Percentiles rank a stretch among this genome's conserved stretches.
These are phyloP conservation scores for Russula earlei DNA, from an alignment of 768 basidiomycete genomes.

Conservation along the genomic window DNA sequence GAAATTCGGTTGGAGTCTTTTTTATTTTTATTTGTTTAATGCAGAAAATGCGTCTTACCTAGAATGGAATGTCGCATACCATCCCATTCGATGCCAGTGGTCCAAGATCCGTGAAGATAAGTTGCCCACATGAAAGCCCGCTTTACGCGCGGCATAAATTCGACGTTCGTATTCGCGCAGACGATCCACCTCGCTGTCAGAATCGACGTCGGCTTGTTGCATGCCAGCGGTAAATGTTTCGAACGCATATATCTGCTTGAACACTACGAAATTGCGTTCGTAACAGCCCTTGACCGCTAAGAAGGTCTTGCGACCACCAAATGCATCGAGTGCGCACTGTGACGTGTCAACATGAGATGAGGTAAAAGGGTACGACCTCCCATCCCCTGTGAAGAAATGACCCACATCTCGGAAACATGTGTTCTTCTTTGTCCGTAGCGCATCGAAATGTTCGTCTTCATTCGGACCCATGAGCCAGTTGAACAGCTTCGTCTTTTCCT, in stretches of 20 bases:
- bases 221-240: slow-evolving; percentile 42
- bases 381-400: not conserved
- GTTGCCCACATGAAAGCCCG: slow-evolving; percentile 62
- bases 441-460: slow-evolving; percentile 71
- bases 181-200: slow-evolving; percentile 51
- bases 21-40: no score
- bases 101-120: slow-evolving; percentile 66
- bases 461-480: slow-evolving; percentile 65
- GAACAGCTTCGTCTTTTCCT: slow-evolving; percentile 71
- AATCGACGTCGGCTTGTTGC: slow-evolving; percentile 30
- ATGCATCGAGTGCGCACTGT: slow-evolving; percentile 64
- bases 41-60: slow-evolving; percentile 33
- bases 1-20: not conserved
- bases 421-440: slow-evolving; percentile 71
- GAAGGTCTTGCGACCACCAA: slow-evolving; percentile 69
- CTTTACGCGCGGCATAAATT: slow-evolving; percentile 53
- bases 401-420: slow-evolving; percentile 70
- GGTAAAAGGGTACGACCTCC: not conserved
- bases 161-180: slow-evolving; percentile 66
- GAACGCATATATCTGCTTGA: slow-evolving; percentile 73
- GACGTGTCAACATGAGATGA: not conserved
- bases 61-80: slow-evolving; percentile 66
- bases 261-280: slow-evolving; percentile 76
- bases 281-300: slow-evolving; percentile 80
- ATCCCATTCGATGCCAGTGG: slow-evolving; percentile 69